A percentile compares a stretch with the other conserved stretches of the same genome.
These are phyloP conservation scores for Vanrija humicola DNA, from an alignment of 1,284 basidiomycete species.

Conservation along the genomic window DNA sequence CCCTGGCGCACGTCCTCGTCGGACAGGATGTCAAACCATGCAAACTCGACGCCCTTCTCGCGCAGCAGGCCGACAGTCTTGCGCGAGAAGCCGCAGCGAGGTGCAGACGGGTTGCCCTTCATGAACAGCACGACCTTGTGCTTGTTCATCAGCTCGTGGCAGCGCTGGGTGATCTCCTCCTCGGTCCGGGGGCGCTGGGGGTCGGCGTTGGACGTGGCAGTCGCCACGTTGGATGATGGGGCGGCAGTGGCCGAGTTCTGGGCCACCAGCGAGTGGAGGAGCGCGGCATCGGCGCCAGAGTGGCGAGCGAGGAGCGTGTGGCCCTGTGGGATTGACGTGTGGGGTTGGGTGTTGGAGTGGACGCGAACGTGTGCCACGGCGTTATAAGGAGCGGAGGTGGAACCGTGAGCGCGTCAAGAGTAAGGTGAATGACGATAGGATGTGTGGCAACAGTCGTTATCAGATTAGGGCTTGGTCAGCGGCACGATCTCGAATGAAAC, in stretches of 20 bases:
- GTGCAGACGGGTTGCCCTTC: slow-evolving; percentile 86
- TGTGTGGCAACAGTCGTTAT: background rate
- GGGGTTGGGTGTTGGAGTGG: too few relatives aligned
- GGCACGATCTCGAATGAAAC: background rate
- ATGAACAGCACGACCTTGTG: slow-evolving; percentile 79
- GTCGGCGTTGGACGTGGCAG: slow-evolving; percentile 29
- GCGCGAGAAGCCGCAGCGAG: slow-evolving; percentile 78
- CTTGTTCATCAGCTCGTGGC: slow-evolving; percentile 60
- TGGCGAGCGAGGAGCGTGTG: slow-evolving; percentile 81
- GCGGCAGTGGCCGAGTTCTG: slow-evolving; percentile 53
- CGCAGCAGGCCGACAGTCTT: slow-evolving; percentile 63
- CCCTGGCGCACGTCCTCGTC: slow-evolving; percentile 67
- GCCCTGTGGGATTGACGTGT: slow-evolving; percentile 57
- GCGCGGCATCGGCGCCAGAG: slow-evolving; percentile 72
- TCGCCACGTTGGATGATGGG: slow-evolving; percentile 43
- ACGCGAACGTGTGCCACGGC: too few relatives aligned
- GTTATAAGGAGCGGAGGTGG: too few relatives aligned
- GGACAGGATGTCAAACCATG: slow-evolving; percentile 67
- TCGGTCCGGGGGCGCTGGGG: slow-evolving; percentile 40
- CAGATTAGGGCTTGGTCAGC: background rate
- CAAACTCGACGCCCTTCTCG: slow-evolving; percentile 61
- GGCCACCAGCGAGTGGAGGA: slow-evolving; percentile 63
- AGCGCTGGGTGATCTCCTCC: slow-evolving; percentile 51
- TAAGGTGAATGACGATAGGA: background rate
- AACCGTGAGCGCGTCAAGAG: too few relatives aligned